These are phyloP conservation scores for Mycena galopus DNA, from an alignment of 768 basidiomycete species.

Conservation along the genomic window DNA sequence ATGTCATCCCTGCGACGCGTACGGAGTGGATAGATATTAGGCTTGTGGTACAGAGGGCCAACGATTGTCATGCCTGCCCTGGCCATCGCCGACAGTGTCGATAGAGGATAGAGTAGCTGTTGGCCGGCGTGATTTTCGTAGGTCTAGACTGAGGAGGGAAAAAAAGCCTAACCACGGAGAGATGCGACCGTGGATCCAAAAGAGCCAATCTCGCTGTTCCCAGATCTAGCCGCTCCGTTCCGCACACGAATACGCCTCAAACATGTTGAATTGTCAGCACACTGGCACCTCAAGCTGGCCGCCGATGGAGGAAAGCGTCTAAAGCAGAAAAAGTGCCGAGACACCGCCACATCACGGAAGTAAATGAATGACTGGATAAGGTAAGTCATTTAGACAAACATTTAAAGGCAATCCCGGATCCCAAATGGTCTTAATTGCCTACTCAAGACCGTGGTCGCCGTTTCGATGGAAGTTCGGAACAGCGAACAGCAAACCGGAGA, in stretches of 20 bases:
- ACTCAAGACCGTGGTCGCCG: too few species aligned
- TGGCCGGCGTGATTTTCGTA: conserved; percentile 1
- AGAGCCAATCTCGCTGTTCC: conserved; percentile 3
- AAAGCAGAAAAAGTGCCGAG: background rate
- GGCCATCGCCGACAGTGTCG: background rate
- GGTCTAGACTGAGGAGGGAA: background rate
- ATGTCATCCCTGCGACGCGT: conserved; percentile 36
- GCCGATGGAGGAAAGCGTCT: background rate
- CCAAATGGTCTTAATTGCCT: background rate
- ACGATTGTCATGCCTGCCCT: background rate
- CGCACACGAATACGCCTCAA: conserved; percentile 9
- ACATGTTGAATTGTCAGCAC: conserved; percentile 1
- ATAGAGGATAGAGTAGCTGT: background rate
- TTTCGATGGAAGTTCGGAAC: too few species aligned
- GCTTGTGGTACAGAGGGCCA: background rate
- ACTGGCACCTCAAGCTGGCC: background rate
- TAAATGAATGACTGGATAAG: background rate
- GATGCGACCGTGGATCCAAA: background rate
- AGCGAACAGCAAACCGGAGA: too few species aligned
- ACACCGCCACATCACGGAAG: background rate
- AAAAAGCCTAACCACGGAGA: background rate
- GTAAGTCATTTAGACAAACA: background rate
- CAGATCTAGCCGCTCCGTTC: conserved; percentile 2
- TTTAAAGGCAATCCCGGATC: background rate
- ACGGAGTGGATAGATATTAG: conserved; percentile 27